A percentile compares a stretch with the other conserved stretches of the same genome.
Evolutionary conservation across 148 eudicot genomes (phyloP).

Genomic region (Hydrangea macrophylla): DNA sequence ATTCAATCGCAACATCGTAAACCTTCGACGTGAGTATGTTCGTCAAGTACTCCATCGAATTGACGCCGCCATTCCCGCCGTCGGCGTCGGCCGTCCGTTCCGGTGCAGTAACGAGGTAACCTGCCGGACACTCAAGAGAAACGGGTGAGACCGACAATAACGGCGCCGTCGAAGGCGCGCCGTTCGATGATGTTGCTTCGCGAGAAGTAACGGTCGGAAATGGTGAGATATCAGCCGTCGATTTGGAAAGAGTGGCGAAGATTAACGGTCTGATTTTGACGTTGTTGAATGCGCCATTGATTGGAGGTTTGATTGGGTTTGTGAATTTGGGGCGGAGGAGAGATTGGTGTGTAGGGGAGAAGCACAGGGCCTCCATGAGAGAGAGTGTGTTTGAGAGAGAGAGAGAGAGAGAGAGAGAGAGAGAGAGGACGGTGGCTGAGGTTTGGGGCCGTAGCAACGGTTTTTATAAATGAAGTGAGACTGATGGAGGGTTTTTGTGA

Average conservation of each 20-base stretch:
- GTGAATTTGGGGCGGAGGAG: slow-evolving; percentile 18
- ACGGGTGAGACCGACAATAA: slow-evolving; percentile 30
- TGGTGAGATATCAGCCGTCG: slow-evolving; percentile 14
- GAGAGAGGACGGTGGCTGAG: too few species aligned
- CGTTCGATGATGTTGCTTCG: slow-evolving; percentile 8
- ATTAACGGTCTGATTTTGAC: slow-evolving; percentile 1
- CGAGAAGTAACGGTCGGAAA: slow-evolving; percentile 7
- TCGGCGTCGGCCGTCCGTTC: slow-evolving; percentile 6
- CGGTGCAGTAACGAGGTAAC: slow-evolving; percentile 51
- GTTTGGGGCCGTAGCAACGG: too few species aligned
- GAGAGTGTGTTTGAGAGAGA: too few species aligned
- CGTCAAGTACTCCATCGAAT: slow-evolving; percentile 66
- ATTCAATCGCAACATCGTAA: slow-evolving; percentile 65
- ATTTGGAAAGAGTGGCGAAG: slow-evolving; percentile 17
- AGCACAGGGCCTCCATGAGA: too few species aligned
- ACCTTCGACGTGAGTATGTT: slow-evolving; percentile 63
- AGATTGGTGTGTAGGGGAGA: slow-evolving; percentile 10
- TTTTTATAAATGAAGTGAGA: too few species aligned
- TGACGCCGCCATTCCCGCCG: slow-evolving; percentile 4
- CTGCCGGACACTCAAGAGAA: slow-evolving; percentile 63
- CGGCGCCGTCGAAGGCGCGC: slow-evolving; percentile 2
- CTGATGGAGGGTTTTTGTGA: too few species aligned
- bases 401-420: slow-evolving; percentile 11
- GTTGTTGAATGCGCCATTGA: neutral
- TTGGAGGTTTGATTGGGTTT: neutral